These are phyloP conservation scores for Tephrocybe sp. DNA, from an alignment of 768 basidiomycete species.

Conservation along the genomic window DNA sequence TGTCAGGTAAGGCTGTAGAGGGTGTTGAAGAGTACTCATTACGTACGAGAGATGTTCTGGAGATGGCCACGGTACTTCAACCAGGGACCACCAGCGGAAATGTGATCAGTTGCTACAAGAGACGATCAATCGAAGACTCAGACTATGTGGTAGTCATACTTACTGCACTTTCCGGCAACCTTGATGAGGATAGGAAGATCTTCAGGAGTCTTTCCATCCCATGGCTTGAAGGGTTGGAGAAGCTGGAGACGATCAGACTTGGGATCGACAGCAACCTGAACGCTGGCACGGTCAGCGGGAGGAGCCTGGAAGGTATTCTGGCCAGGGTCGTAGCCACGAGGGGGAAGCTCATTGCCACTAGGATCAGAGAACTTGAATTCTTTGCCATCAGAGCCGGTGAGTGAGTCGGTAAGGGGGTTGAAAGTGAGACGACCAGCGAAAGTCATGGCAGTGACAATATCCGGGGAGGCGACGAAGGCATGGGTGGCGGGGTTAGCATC, in stretches of 20 bases:
- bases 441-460: constrained; percentile 94
- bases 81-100: constrained; percentile 98
- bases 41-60: constrained; percentile 92
- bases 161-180: constrained; percentile 98
- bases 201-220: constrained; percentile 89
- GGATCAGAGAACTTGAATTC: constrained; percentile 96
- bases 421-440: constrained; percentile 94
- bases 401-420: constrained; percentile 92
- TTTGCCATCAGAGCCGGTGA: constrained; percentile 90
- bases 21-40: constrained; percentile 1
- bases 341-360: constrained; percentile 87
- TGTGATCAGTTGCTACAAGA: constrained; percentile 78
- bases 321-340: constrained; percentile 94
- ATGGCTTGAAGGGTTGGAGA: constrained; percentile 82
- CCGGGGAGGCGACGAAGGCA: constrained; percentile 91
- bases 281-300: constrained; percentile 77
- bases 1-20: too few relatives aligned
- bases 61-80: constrained; percentile 99
- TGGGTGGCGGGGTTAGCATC: constrained; percentile 99
- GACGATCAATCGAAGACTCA: not conserved
- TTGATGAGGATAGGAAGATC: constrained; percentile 96
- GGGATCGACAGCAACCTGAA: constrained; percentile 83
- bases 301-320: constrained; percentile 97
- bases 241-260: constrained; percentile 89
- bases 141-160: constrained; percentile 28